phyloP scores from a whole-genome alignment of 2,329 filamentous ascomycete species.

The Colletotrichum falcatum region DNA sequence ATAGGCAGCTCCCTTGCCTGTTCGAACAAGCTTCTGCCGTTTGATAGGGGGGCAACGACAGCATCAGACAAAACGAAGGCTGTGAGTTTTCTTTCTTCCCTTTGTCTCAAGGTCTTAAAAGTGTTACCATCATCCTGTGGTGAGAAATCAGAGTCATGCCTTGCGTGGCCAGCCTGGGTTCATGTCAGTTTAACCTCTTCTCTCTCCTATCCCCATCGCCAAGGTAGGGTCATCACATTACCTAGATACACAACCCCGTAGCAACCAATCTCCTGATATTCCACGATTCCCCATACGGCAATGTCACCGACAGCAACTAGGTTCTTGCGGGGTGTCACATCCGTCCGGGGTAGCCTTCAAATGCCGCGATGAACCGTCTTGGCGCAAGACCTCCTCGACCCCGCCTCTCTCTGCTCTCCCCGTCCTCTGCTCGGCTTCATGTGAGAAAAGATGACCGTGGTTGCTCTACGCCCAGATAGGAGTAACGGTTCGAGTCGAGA shows the following conservation, averaged over 20 bases:
- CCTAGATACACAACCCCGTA: not conserved
- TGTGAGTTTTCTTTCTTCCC: not conserved
- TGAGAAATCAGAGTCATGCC: not conserved
- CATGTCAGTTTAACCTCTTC: not conserved
- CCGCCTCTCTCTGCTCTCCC: not conserved
- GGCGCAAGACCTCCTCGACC: slow-evolving; percentile 17
- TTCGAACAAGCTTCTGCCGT: not conserved
- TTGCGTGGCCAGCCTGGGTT: not conserved
- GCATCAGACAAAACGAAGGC: not conserved
- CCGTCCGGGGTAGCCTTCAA: slow-evolving; percentile 25
- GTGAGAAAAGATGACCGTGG: slow-evolving; percentile 17
- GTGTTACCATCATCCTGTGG: not conserved
- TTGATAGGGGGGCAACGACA: not conserved
- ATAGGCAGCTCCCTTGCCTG: not conserved
- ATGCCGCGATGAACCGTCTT: slow-evolving; percentile 18
- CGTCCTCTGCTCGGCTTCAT: slow-evolving; percentile 22
- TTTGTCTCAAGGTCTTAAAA: not conserved
- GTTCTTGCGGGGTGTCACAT: slow-evolving; percentile 20
- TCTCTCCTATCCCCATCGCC: not conserved
- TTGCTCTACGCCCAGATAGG: no score
- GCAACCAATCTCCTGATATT: not conserved
- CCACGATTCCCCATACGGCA: slow-evolving; percentile 16
- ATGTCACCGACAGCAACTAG: slow-evolving; percentile 23
- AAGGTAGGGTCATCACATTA: not conserved
- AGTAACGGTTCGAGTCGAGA: no score